These are phyloP conservation scores for Aquilaria sinensis DNA, from an alignment of 345 rosid genomes.

Conservation along the genomic window DNA sequence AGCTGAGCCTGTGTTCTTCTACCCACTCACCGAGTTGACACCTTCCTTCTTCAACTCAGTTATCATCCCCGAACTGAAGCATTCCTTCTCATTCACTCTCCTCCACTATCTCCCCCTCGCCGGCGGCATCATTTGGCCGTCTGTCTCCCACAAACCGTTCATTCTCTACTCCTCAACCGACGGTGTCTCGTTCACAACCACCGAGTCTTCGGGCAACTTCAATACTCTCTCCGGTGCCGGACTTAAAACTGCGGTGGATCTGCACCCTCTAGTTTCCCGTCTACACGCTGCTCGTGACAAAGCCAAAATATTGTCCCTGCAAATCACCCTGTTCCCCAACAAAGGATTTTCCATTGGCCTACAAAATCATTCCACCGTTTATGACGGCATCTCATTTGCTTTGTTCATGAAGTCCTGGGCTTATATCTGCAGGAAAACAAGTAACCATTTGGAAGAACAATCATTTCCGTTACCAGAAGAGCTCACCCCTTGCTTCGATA, in stretches of 20 bases:
- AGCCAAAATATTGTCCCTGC: too few species aligned
- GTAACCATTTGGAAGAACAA: neutral
- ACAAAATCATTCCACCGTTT: slow-evolving; percentile 23
- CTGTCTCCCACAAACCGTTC: neutral
- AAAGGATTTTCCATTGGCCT: slow-evolving; percentile 27
- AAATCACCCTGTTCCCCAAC: neutral
- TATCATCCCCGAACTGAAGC: too few species aligned
- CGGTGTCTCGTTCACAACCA: slow-evolving; percentile 26
- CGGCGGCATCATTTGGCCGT: slow-evolving; percentile 11
- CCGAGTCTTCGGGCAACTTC: slow-evolving; percentile 22
- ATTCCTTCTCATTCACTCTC: too few species aligned
- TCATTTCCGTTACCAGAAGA: slow-evolving; percentile 4
- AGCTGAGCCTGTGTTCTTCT: slow-evolving; percentile 29
- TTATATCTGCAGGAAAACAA: slow-evolving; percentile 11
- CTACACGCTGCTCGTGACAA: too few species aligned
- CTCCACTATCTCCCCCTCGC: neutral
- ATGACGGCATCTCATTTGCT: slow-evolving; percentile 21
- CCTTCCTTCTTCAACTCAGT: too few species aligned
- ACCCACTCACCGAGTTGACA: slow-evolving; percentile 10
- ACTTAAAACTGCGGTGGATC: too few species aligned
- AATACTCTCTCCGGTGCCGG: slow-evolving; percentile 11
- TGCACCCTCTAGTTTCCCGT: too few species aligned
- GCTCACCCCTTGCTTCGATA: slow-evolving; percentile 22
- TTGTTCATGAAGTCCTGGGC: slow-evolving; percentile 35
- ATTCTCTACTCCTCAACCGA: slow-evolving; percentile 13